Percentiles rank a stretch among this genome's conserved stretches.
phyloP scores from a whole-genome alignment of 768 basidiomycete species.

The Pilatotrama ljubarskyi region DNA sequence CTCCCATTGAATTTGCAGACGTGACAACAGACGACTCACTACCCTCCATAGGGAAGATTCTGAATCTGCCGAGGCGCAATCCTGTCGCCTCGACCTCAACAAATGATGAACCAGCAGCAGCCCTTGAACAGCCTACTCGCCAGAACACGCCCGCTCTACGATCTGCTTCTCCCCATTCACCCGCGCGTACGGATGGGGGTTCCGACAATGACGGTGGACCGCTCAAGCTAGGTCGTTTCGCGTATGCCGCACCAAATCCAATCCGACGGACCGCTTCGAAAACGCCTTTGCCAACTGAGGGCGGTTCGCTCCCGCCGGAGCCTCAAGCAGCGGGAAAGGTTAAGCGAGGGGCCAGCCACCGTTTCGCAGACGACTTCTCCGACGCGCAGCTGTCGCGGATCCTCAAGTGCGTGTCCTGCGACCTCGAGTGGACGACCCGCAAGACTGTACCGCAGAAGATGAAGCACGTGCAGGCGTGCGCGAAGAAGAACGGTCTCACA shows the following conservation, averaged over 20 bases:
- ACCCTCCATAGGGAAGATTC: constrained; percentile 7
- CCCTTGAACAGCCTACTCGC: background rate
- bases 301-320: background rate
- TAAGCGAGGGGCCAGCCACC: constrained; percentile 1
- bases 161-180: background rate
- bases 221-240: constrained; percentile 42
- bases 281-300: background rate
- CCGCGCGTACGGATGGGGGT: background rate
- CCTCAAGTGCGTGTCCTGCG: constrained; percentile 63
- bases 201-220: constrained; percentile 31
- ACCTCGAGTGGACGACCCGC: constrained; percentile 64
- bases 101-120: no score
- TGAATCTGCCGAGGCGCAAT: background rate
- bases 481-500: constrained; percentile 55
- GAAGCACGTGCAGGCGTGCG: constrained; percentile 66
- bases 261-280: background rate
- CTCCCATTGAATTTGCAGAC: background rate
- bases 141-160: background rate
- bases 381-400: constrained; percentile 50
- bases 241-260: constrained; percentile 28
- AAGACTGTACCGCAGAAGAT: constrained; percentile 66
- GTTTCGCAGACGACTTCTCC: constrained; percentile 39
- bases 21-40: constrained; percentile 11
- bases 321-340: background rate
- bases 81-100: no score